phyloP scores from a whole-genome alignment of 345 rosid genomes.

The Bruguiera parviflora region DNA sequence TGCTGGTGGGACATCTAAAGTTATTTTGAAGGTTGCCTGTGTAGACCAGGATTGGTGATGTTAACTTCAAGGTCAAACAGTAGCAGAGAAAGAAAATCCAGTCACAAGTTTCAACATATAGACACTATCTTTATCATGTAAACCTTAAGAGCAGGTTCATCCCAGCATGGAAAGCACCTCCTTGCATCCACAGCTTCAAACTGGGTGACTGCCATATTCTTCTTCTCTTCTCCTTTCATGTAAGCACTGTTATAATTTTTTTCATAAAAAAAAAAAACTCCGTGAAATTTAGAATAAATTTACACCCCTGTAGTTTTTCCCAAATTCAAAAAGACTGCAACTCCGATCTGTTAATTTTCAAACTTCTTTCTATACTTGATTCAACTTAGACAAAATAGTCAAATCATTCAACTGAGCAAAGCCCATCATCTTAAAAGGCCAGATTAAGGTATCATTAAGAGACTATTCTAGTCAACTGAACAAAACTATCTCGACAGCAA shows the following conservation, averaged over 20 bases:
- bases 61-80: neutral
- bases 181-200: conserved; percentile 46
- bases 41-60: neutral
- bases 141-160: conserved; percentile 49
- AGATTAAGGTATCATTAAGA: too few species aligned
- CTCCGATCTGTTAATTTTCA: too few species aligned
- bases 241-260: conserved; percentile 26
- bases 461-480: too few species aligned
- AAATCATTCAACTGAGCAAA: too few species aligned
- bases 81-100: neutral
- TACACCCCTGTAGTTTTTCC: too few species aligned
- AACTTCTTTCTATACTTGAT: too few species aligned
- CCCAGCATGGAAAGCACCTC: conserved; percentile 53
- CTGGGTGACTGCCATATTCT: conserved; percentile 47
- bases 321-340: too few species aligned
- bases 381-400: too few species aligned
- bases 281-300: neutral
- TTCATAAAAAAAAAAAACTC: neutral
- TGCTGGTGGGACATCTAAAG: conserved; percentile 27
- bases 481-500: too few species aligned
- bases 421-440: too few species aligned
- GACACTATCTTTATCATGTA: too few species aligned
- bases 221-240: conserved; percentile 31
- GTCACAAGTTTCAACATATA: too few species aligned
- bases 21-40: conserved; percentile 42